These are phyloP conservation scores for Smallanthus sonchifolius DNA, from an alignment of 129 eudicot genomes.

Conservation along the genomic window DNA sequence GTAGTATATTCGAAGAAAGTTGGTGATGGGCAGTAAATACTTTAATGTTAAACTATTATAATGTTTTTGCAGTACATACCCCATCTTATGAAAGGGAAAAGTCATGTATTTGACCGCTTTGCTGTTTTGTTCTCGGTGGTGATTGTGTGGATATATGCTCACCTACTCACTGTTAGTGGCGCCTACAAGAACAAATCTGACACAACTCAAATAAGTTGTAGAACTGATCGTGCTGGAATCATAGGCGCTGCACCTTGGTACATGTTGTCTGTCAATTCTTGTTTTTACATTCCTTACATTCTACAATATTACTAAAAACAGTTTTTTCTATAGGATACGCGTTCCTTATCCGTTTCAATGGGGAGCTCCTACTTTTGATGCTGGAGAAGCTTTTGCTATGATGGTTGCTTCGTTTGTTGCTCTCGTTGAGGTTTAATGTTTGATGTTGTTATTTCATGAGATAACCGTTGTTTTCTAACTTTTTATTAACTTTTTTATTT, in stretches of 20 bases:
- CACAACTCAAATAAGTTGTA: slow-evolving; percentile 68
- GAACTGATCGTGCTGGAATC: slow-evolving; percentile 96
- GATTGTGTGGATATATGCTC: slow-evolving; percentile 94
- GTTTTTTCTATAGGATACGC: slow-evolving; percentile 58
- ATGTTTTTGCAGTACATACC: slow-evolving; percentile 67
- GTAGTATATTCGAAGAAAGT: slow-evolving; percentile 2
- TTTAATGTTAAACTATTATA: background rate
- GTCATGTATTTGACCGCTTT: slow-evolving; percentile 83
- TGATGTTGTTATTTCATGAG: background rate
- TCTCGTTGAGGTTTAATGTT: slow-evolving; percentile 75
- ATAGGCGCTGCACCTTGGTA: slow-evolving; percentile 89
- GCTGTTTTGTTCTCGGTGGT: slow-evolving; percentile 73
- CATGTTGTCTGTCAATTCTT: background rate
- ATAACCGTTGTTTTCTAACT: background rate
- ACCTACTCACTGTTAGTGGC: slow-evolving; percentile 82
- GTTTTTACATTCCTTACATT: background rate
- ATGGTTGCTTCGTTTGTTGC: slow-evolving; percentile 92
- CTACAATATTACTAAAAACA: background rate
- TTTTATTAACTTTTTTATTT: background rate
- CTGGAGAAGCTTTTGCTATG: slow-evolving; percentile 99
- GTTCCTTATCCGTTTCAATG: slow-evolving; percentile 98
- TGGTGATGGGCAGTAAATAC: background rate
- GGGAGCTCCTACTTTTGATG: slow-evolving; percentile 98
- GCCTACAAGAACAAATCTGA: slow-evolving; percentile 67
- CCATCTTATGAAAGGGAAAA: slow-evolving; percentile 70